A percentile compares a stretch with the other conserved stretches of the same genome.
These are phyloP conservation scores for Colletotrichum noveboracense DNA, from an alignment of 2,329 filamentous ascomycete species.

Conservation along the genomic window DNA sequence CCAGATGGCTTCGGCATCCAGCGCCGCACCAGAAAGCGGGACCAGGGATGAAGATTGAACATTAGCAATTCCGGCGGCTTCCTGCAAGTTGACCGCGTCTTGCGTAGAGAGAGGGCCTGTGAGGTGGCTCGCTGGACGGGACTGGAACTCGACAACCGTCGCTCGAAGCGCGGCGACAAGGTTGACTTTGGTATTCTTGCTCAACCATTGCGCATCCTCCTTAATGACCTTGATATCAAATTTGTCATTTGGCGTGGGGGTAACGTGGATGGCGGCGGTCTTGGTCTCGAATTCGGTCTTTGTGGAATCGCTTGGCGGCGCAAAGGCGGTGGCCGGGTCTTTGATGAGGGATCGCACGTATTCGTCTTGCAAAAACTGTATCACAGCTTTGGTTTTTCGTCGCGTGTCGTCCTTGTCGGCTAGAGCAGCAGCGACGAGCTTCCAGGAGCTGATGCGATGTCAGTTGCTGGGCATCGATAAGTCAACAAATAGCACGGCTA, in stretches of 20 bases:
- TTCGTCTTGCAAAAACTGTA: conserved; percentile 73
- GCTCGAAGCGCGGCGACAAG: conserved; percentile 83
- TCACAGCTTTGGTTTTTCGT: conserved; percentile 59
- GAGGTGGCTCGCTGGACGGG: conserved; percentile 75
- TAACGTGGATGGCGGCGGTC: conserved; percentile 85
- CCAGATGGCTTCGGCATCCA: conserved; percentile 61
- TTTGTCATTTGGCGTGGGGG: conserved; percentile 68
- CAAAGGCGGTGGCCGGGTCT: conserved; percentile 72
- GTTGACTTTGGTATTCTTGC: conserved; percentile 77
- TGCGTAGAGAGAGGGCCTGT: conserved; percentile 76
- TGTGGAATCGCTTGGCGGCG: conserved; percentile 63
- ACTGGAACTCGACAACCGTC: conserved; percentile 83
- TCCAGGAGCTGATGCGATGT: conserved; percentile 60
- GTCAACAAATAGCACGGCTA: conserved; percentile 26
- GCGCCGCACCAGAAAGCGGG: conserved; percentile 53
- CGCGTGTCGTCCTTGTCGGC: conserved; percentile 62
- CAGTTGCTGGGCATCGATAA: conserved; percentile 2
- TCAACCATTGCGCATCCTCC: conserved; percentile 85
- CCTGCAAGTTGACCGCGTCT: conserved; percentile 77
- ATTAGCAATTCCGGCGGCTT: conserved; percentile 72
- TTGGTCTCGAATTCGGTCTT: conserved; percentile 80
- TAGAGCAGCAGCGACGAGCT: conserved; percentile 60
- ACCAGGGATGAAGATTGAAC: conserved; percentile 62
- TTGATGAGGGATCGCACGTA: conserved; percentile 73
- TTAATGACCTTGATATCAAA: conserved; percentile 83